Evolutionary conservation across 2,329 filamentous ascomycete species (phyloP).

Genomic region (Stagonosporopsis chrysanthemi): DNA sequence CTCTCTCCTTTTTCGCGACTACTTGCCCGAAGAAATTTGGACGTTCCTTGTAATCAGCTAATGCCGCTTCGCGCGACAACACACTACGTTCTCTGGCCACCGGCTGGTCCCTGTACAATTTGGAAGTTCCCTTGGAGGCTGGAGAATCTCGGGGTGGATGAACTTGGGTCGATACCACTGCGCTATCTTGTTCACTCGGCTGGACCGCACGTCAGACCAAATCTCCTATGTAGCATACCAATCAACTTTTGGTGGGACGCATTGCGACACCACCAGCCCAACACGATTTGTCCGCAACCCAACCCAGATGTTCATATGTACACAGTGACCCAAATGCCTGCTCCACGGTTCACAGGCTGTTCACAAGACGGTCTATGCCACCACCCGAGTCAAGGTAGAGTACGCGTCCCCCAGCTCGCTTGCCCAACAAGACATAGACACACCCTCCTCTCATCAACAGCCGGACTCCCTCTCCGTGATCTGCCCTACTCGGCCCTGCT

Average conservation of each 20-base stretch:
- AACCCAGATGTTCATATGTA: neutral
- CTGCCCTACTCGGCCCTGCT: neutral
- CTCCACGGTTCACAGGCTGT: neutral
- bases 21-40: conserved; percentile 14
- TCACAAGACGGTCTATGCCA: neutral
- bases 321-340: neutral
- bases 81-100: conserved; percentile 11
- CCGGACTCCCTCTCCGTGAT: neutral
- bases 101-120: conserved; percentile 19
- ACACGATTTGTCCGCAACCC: neutral
- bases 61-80: conserved; percentile 12
- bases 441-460: neutral
- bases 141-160: neutral
- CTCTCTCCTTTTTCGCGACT: conserved; percentile 4
- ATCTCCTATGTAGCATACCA: conserved; percentile 17
- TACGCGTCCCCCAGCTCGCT: neutral
- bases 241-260: conserved; percentile 9
- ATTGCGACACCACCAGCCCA: conserved; percentile 5
- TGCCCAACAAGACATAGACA: conserved; percentile 2
- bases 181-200: conserved; percentile 14
- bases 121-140: conserved; percentile 3
- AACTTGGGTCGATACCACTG: conserved; percentile 14
- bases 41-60: conserved; percentile 22
- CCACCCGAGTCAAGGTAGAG: neutral
- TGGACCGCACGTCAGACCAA: conserved; percentile 14